Conservation (phyloP, 1,284 basidiomycete species). For the Cryptococcus jaspeensis region DNA sequence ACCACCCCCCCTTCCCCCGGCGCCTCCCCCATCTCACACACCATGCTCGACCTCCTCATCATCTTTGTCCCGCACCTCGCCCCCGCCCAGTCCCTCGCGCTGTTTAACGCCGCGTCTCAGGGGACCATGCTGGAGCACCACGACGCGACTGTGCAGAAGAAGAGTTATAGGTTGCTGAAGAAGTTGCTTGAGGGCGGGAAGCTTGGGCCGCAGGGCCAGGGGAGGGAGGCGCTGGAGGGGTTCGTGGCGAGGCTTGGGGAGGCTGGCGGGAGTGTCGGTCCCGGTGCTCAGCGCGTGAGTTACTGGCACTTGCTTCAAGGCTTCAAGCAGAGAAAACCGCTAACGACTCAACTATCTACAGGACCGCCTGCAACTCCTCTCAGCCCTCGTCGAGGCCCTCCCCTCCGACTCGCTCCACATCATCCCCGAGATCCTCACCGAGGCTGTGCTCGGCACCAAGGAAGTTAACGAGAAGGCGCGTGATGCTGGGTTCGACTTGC, state of each 20-base stretch:
- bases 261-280: slow-evolving; percentile 63
- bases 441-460: slow-evolving; percentile 96
- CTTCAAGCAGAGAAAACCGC: background rate
- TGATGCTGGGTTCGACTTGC: slow-evolving; percentile 82
- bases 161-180: slow-evolving; percentile 84
- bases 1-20: slow-evolving; percentile 43
- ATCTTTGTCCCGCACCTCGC: slow-evolving; percentile 80
- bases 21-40: slow-evolving; percentile 61
- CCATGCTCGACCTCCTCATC: slow-evolving; percentile 86
- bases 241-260: slow-evolving; percentile 62
- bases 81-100: slow-evolving; percentile 58
- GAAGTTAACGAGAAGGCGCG: slow-evolving; percentile 94
- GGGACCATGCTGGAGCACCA: slow-evolving; percentile 56
- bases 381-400: slow-evolving; percentile 69
- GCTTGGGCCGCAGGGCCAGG: slow-evolving; percentile 48
- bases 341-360: slow-evolving; percentile 34
- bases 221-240: slow-evolving; percentile 57
- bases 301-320: background rate
- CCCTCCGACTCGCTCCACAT: slow-evolving; percentile 74
- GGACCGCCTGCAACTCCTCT: slow-evolving; percentile 80
- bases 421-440: slow-evolving; percentile 85
- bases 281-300: slow-evolving; percentile 82
- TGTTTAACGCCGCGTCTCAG: slow-evolving; percentile 59
- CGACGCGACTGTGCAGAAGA: slow-evolving; percentile 92
- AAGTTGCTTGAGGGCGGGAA: slow-evolving; percentile 67